Conservation (phyloP, 768 basidiomycete genomes). For the Tricholoma furcatifolium region DNA sequence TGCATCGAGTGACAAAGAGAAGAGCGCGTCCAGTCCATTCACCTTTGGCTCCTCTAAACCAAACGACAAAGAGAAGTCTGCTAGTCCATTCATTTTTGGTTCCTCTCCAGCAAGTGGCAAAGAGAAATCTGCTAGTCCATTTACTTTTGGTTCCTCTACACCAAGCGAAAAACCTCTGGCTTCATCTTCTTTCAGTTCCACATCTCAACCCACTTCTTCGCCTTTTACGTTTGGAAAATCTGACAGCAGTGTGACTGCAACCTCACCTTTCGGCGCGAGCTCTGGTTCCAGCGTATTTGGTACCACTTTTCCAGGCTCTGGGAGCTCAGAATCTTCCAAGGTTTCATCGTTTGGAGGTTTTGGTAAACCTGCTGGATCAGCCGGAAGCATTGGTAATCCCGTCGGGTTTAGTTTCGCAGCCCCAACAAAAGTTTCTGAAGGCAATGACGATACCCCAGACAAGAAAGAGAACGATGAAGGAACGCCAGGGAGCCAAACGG, state of each 20-base stretch:
- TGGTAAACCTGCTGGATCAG: conserved; percentile 27
- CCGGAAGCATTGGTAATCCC: conserved; percentile 59
- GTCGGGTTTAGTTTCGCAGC: conserved; percentile 61
- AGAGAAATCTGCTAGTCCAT: neutral
- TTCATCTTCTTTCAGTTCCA: conserved; percentile 3
- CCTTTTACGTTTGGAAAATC: conserved; percentile 1
- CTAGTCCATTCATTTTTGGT: conserved; percentile 7
- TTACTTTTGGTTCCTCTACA: neutral
- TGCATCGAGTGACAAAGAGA: neutral
- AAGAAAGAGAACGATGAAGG: conserved; percentile 9
- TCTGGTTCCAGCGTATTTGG: conserved; percentile 2
- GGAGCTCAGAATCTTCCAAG: conserved; percentile 3
- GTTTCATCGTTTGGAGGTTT: conserved; percentile 30
- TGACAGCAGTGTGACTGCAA: neutral
- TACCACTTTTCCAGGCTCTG: neutral
- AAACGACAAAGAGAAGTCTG: neutral
- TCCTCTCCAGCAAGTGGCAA: neutral
- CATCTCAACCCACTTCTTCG: conserved; percentile 1
- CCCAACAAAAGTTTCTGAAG: conserved; percentile 29
- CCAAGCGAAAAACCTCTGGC: neutral
- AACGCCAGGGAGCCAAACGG: conserved; percentile 12
- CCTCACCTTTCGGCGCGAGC: neutral
- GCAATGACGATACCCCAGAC: conserved; percentile 1
- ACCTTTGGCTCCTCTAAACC: neutral
- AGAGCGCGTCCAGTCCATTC: neutral